A percentile compares a stretch with the other conserved stretches of the same genome.
Evolutionary conservation across 805 yeast genomes (phyloP).

Genomic region (Metschnikowia gelsemii): DNA sequence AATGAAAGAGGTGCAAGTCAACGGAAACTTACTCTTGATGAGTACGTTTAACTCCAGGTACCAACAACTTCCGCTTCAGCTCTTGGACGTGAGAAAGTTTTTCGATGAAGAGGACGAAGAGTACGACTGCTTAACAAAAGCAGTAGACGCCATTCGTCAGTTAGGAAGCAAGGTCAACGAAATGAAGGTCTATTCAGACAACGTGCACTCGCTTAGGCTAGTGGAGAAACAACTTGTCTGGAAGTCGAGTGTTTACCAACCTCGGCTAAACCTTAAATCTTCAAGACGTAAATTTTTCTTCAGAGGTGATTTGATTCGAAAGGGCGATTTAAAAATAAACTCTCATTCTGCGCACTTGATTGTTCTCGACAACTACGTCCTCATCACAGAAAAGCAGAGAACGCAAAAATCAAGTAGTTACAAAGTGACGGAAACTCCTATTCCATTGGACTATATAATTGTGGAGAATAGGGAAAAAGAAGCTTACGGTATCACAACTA

Average conservation of each 20-base stretch:
- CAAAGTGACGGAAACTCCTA: constrained; percentile 45
- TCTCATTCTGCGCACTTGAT: constrained; percentile 52
- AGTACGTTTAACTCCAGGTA: constrained; percentile 46
- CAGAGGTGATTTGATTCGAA: constrained; percentile 57
- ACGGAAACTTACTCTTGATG: constrained; percentile 39
- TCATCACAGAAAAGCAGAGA: constrained; percentile 58
- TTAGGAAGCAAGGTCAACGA: constrained; percentile 62
- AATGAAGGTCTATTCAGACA: constrained; percentile 60
- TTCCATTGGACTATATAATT: constrained; percentile 57
- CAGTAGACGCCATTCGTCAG: constrained; percentile 52
- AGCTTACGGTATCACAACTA: constrained; percentile 2
- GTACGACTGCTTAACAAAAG: constrained; percentile 48
- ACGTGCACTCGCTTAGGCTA: constrained; percentile 51
- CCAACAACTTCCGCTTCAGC: constrained; percentile 58
- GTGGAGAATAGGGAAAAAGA: constrained; percentile 39
- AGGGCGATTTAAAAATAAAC: constrained; percentile 65
- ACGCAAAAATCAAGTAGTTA: constrained; percentile 36
- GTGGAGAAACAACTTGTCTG: constrained; percentile 55
- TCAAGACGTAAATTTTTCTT: constrained; percentile 54
- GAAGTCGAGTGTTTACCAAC: constrained; percentile 45
- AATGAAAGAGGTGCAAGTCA: constrained; percentile 44
- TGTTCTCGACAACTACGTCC: constrained; percentile 66
- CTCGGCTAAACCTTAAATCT: constrained; percentile 42
- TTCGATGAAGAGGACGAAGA: constrained; percentile 49
- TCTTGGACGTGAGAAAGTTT: constrained; percentile 53